Percentiles rank a stretch among this genome's conserved stretches.
Evolutionary conservation across 495 filamentous ascomycete species (phyloP).

Genomic region (Halenospora varia): DNA sequence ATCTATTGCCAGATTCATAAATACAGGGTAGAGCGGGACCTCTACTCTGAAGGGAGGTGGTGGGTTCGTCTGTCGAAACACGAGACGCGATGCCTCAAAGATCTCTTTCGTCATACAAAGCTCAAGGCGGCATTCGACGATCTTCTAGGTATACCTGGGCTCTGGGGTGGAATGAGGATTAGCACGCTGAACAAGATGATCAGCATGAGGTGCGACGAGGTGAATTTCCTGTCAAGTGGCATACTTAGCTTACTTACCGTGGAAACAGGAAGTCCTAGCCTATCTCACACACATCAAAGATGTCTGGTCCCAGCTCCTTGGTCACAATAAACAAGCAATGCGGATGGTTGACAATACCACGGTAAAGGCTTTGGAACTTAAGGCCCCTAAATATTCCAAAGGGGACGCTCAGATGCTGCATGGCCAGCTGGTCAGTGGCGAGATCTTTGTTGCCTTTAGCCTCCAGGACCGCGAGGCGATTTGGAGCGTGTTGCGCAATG

Average conservation of each 20-base stretch:
- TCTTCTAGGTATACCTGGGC: slow-evolving; percentile 25
- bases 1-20: slow-evolving; percentile 38
- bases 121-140: slow-evolving; percentile 18
- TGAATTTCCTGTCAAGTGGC: neutral
- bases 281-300: slow-evolving; percentile 13
- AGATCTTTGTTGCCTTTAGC: too few species aligned
- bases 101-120: neutral
- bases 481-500: too few species aligned
- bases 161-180: slow-evolving; percentile 29
- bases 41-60: slow-evolving; percentile 12
- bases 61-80: slow-evolving; percentile 6
- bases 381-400: slow-evolving; percentile 8
- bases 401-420: neutral
- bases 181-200: slow-evolving; percentile 21
- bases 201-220: slow-evolving; percentile 10
- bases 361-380: neutral
- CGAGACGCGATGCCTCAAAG: neutral
- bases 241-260: neutral
- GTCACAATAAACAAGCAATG: neutral
- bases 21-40: slow-evolving; percentile 23
- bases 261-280: slow-evolving; percentile 23
- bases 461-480: too few species aligned
- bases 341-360: neutral
- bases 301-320: neutral
- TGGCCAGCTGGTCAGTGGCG: too few species aligned